Evolutionary conservation across 2,329 filamentous ascomycete species (phyloP), one percentile per base, ranked within the genome.

Genomic region (Salinomyces thailandicus): DNA sequence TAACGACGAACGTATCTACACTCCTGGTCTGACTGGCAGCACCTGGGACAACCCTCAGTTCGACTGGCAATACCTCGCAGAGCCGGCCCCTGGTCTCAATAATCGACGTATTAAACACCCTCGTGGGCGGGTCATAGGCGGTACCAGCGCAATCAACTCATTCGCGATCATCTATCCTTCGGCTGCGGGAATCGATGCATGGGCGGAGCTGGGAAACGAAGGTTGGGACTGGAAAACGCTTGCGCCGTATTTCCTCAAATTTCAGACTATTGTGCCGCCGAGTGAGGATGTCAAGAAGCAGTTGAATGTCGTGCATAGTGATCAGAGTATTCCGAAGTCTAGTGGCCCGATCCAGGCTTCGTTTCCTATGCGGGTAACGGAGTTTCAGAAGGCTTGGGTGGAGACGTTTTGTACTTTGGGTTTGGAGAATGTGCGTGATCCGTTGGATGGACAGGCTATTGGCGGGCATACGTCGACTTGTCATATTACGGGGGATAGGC

Each of bases 391-490:
- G 18, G 33, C 33, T 13, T 52, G 46, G 48, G 29, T 42, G 3
- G 29, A 47, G 9, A 35, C 42, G 3, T 49, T 46, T 24, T 24
- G 36, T 6, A 31, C 18, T 20, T 18, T 49, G 18, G 37, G 34
- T 3, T 16, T 48, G 17, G 42, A 42, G 11, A 39, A 31, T 30
- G 18, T 16, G 2, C 19, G 20, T 5, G 48, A 51, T 35, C 39
- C 46, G 6, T 56, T 74, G 2, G 59, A 61, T 12, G 72, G 72
- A 2, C 62, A 68, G 31, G 65, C 64, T 8, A 51, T 71, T 4
- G 72, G 72, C 5, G 39, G 39, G 13, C 27, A 41, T 20, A 41
- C 27, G 14, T 34, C 30, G 7, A 35, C 35, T 16, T 34, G 31
- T 26, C 37, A 41, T 17, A 36, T 45, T 7, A 26, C 26, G 9